Percentiles rank a stretch among this genome's conserved stretches.
These are phyloP conservation scores for Paecilomyces fulvus DNA, from an alignment of 2,329 filamentous ascomycete genomes.

Conservation along the genomic window DNA sequence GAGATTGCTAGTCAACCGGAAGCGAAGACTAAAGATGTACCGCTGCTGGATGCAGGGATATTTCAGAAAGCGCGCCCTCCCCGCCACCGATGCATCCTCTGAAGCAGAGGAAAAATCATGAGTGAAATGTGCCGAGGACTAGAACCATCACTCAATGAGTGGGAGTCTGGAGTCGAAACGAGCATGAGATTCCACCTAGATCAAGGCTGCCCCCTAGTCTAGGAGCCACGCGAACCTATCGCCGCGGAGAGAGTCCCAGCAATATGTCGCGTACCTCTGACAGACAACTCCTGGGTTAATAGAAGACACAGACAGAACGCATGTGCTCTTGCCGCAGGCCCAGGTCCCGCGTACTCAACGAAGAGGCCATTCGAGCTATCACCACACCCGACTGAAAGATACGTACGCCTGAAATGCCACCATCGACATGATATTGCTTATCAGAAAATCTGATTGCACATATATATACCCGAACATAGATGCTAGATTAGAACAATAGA, in stretches of 20 bases:
- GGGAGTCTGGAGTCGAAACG: background rate
- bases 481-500: background rate
- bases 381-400: background rate
- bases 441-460: background rate
- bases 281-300: background rate
- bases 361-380: background rate
- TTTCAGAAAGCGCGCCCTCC: slow-evolving; percentile 26
- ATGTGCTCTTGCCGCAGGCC: background rate
- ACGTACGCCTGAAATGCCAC: background rate
- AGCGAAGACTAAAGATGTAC: slow-evolving; percentile 93
- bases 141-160: background rate
- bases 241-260: background rate
- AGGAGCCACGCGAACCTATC: background rate
- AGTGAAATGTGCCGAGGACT: background rate
- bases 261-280: too few species aligned
- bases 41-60: slow-evolving; percentile 63
- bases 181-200: too few species aligned
- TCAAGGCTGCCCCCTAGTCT: background rate
- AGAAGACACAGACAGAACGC: background rate
- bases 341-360: background rate
- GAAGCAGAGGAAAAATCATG: background rate
- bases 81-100: background rate
- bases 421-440: background rate
- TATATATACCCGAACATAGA: background rate
- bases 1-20: slow-evolving; percentile 84